Evolutionary conservation across 805 yeast genomes (phyloP), one percentile per base, ranked within the genome.

Genomic region (Hanseniaspora lachancei): DNA sequence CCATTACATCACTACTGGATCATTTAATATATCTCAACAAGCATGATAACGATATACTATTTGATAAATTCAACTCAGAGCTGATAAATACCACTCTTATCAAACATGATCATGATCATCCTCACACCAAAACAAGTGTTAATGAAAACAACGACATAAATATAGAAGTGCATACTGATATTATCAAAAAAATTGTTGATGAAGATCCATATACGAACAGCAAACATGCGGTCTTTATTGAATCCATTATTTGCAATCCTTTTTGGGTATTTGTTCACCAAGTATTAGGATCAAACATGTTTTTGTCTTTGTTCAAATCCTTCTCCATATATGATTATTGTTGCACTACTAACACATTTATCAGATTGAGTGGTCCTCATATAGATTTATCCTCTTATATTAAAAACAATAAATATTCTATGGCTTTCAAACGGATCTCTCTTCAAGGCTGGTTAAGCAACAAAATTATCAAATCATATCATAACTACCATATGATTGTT

Each of bases 221-320:
- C 40, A 32, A 8, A 3, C 16, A 18, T 6, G 35, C 20, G 20
- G 5, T 18, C 7, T 32, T 20, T 44, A 36, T 27, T 16, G 24
- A 38, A 36, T 39, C 12, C 20, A 20, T 49, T 27, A 21, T 55
- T 5, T 44, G 36, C n/a, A 36, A 49, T 15, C 23, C 47, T 23
- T 23, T 49, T 23, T 55, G 58, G 58, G 12, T 55, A n/a, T 20
- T 39, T 20, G 54, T 80, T 0, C 76, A 69, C 57, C 58, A 57
- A 2, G 34, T 66, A 1, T 59, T 79, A 1, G 83, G 82, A 0
- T 62, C 65, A 8, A 56, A 57, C 1, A 55, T 57, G 1, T 80
- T 81, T 61, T 48, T 72, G 5, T 57, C 70, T 8, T 47, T 80
- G 21, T 18, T 80, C 3, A 46, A 74, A 5, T 70, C 70, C 43